Evolutionary conservation across 116 monocot species (phyloP), one percentile per base, ranked within the genome.

Genomic region (Papilionanthe hybrid): DNA sequence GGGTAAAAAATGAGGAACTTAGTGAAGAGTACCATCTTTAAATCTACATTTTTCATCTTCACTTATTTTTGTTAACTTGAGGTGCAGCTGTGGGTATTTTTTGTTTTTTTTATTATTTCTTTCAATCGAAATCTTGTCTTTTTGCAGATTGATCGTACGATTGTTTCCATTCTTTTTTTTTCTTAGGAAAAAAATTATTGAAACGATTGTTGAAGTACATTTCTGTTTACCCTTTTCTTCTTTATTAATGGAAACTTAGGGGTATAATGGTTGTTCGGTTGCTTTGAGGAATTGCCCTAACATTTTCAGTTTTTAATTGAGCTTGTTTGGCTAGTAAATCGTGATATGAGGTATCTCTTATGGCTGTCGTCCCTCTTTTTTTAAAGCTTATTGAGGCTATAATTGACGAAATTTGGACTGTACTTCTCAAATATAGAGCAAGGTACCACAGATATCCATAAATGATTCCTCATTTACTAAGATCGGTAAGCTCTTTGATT

Each of bases 1-100:
- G 58, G 48, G 23, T 37, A 65, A 66, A 55, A 76, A 69, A 55
- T 67, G 57, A 45, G 29, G 77, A 77, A 28, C 37, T 78, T 72
- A 78, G 72, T 78, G 78, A 77, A 72, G 42, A 43, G 25, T 56
- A 29, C 17, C 45, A 3, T 66, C 65, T 65, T 6, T 28, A 9
- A 81, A 76, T 81, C 58, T 20, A n/a, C 63, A 20, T 30, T 32
- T 45, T 65, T 65, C 71, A 9, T 28, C 18, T 43, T 28, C 72
- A 32, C 29, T 72, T 80, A 48, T 78, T 72, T 50, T 82, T 30
- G 72, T 42, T n/a, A 7, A 25, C 10, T 0, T 15, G 42, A 82
- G 37, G 28, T 69, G 58, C 71, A 69, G 45, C 72, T 77, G 55
- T 13, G 48, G 77, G 27, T 22, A 19, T 42, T 69, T 50, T 29